Conservation (phyloP, 2,329 filamentous ascomycete species). For the Ceratocystis cubensis region DNA sequence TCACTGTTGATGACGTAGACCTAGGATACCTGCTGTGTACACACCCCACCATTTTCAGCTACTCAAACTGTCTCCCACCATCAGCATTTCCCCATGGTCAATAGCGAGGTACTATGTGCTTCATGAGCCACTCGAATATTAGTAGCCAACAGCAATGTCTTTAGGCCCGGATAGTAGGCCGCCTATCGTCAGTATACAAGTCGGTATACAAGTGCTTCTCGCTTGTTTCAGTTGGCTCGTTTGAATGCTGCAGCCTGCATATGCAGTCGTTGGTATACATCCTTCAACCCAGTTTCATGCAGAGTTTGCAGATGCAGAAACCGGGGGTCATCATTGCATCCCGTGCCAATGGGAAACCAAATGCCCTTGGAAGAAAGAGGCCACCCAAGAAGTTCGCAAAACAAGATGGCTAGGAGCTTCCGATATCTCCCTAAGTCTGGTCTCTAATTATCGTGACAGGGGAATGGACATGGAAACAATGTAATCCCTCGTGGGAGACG, state of each 20-base stretch:
- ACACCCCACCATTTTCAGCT: neutral
- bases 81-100: neutral
- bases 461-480: neutral
- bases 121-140: neutral
- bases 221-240: slow-evolving; percentile 3
- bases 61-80: neutral
- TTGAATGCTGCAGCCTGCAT: neutral
- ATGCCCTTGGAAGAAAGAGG: neutral
- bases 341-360: neutral
- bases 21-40: neutral
- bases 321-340: neutral
- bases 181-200: neutral
- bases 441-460: slow-evolving; percentile 1
- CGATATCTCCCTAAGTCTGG: neutral
- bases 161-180: neutral
- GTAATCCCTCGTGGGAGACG: neutral
- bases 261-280: slow-evolving; percentile 2
- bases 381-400: slow-evolving; percentile 5
- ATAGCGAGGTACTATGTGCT: neutral
- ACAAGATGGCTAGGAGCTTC: neutral
- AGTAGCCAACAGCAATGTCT: neutral
- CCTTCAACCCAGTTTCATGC: slow-evolving; percentile 1
- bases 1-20: neutral
- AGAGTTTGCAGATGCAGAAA: slow-evolving; percentile 4
- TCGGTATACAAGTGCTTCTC: neutral